Percentiles rank a stretch among this genome's conserved stretches.
These are phyloP conservation scores for Tillandsia leiboldiana DNA, from an alignment of 176 grass and related monocot species.

Conservation along the genomic window DNA sequence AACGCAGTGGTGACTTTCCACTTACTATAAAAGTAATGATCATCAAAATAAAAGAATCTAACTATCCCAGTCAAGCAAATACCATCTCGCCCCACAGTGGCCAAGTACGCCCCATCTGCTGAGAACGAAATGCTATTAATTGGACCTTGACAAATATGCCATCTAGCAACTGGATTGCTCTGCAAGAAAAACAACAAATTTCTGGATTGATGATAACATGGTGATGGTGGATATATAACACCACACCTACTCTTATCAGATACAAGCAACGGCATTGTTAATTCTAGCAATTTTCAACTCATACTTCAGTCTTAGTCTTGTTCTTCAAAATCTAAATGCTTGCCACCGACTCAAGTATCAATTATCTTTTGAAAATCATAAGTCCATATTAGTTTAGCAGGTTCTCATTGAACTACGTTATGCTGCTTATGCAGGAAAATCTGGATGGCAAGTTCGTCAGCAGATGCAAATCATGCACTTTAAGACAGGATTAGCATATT, in stretches of 20 bases:
- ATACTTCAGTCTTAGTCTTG: no score
- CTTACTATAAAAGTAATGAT: neutral
- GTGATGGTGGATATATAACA: neutral
- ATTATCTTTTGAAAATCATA: neutral
- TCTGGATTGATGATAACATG: slow-evolving; percentile 23
- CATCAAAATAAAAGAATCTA: neutral
- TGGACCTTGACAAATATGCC: slow-evolving; percentile 93
- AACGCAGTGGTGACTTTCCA: neutral
- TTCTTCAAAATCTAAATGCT: no score
- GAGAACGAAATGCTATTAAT: slow-evolving; percentile 91
- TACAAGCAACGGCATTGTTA: no score
- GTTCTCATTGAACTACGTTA: no score
- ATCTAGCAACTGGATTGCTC: slow-evolving; percentile 85
- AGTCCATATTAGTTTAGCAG: neutral
- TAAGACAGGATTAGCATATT: neutral
- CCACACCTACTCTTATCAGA: no score
- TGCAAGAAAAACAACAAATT: slow-evolving; percentile 36
- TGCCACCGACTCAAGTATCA: no score
- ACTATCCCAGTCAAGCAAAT: slow-evolving; percentile 26
- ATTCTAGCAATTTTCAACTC: no score
- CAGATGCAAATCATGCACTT: neutral
- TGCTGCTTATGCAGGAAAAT: neutral
- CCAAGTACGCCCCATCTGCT: slow-evolving; percentile 65
- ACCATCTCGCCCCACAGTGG: slow-evolving; percentile 92
- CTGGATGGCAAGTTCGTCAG: neutral